A percentile compares a stretch with the other conserved stretches of the same genome.
Evolutionary conservation across 371 early-diverging fungal species (phyloP).

Genomic region (Zychaea mexicana): DNA sequence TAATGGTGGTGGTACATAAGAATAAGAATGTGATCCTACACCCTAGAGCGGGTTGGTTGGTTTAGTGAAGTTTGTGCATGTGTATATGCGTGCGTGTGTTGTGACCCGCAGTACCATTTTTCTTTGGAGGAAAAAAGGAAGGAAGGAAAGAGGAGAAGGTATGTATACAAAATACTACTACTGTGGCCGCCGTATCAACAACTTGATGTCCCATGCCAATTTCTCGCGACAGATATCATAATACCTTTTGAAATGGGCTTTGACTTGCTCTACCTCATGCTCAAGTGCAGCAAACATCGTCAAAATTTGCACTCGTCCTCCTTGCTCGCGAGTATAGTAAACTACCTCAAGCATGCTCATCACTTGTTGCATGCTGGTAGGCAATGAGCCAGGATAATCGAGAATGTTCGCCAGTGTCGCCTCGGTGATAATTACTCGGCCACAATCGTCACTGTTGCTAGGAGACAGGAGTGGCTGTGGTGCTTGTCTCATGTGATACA

Average conservation of each 20-base stretch:
- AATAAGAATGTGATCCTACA: too few relatives aligned
- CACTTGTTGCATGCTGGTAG: conserved; percentile 40
- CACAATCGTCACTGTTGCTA: background rate
- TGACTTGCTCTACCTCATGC: background rate
- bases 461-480: background rate
- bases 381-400: conserved; percentile 66
- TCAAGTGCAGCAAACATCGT: conserved; percentile 8
- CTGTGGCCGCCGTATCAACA: conserved; percentile 5
- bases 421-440: background rate
- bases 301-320: background rate
- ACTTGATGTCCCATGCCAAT: background rate
- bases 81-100: too few relatives aligned
- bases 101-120: too few relatives aligned
- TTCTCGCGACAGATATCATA: background rate
- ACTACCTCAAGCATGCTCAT: conserved; percentile 56
- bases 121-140: background rate
- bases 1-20: too few relatives aligned
- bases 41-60: too few relatives aligned
- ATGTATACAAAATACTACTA: too few relatives aligned
- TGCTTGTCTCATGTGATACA: background rate
- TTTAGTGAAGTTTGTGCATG: too few relatives aligned
- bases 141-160: background rate
- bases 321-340: conserved; percentile 24
- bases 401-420: conserved; percentile 47
- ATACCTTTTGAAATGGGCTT: background rate